Evolutionary conservation across 2,329 filamentous ascomycete genomes (phyloP).

Genomic region (Blastomyces emzantsi): DNA sequence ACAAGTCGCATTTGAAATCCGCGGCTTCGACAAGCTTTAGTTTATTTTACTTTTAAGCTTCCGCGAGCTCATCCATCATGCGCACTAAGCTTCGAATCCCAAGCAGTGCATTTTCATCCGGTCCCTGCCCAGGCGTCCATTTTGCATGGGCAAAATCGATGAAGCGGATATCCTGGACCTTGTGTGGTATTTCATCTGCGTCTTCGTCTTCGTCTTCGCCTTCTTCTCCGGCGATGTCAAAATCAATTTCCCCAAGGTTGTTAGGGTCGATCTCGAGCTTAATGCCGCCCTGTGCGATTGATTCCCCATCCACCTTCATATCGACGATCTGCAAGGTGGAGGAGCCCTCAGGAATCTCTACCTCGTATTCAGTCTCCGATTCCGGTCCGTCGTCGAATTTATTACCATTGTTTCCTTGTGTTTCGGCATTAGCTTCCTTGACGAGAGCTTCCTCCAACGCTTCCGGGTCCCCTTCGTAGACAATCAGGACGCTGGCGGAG

Average conservation of each 20-base stretch:
- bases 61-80: constrained; percentile 60
- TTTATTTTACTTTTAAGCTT: constrained; percentile 17
- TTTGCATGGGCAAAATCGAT: constrained; percentile 95
- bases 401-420: not conserved
- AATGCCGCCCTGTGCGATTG: constrained; percentile 25
- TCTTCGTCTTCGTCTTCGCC: constrained; percentile 34
- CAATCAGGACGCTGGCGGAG: constrained; percentile 54
- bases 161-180: constrained; percentile 70
- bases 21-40: too few relatives aligned
- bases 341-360: constrained; percentile 19
- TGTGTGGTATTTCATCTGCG: constrained; percentile 48
- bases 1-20: not conserved
- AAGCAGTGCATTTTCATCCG: constrained; percentile 71
- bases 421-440: constrained; percentile 20
- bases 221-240: constrained; percentile 41
- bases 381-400: constrained; percentile 29
- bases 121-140: constrained; percentile 72
- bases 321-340: constrained; percentile 24
- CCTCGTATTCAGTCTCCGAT: constrained; percentile 15
- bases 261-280: constrained; percentile 30
- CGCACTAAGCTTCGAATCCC: constrained; percentile 63
- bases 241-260: constrained; percentile 40
- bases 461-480: constrained; percentile 56
- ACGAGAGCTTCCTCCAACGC: constrained; percentile 44
- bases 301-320: constrained; percentile 24